A percentile compares a stretch with the other conserved stretches of the same genome.
These are phyloP conservation scores for Mollisia scopiformis DNA, from an alignment of 2,329 filamentous ascomycete species.

Conservation along the genomic window DNA sequence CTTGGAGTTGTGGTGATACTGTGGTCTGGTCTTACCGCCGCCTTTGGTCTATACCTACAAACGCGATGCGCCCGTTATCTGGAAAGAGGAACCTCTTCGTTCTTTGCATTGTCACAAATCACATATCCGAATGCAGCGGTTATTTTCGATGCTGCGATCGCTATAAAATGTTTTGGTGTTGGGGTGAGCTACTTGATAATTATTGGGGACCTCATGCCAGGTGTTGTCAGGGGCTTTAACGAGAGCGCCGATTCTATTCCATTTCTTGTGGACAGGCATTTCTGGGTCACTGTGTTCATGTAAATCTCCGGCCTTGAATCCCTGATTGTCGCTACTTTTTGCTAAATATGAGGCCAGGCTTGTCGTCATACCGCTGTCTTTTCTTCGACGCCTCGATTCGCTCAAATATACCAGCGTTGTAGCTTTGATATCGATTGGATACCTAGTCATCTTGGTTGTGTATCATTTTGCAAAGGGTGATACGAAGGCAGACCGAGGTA, in stretches of 20 bases:
- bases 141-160: constrained; percentile 93
- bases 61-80: constrained; percentile 91
- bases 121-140: constrained; percentile 97
- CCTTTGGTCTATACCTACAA: constrained; percentile 94
- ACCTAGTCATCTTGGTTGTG: constrained; percentile 88
- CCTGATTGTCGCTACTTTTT: constrained; percentile 16
- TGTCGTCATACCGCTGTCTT: constrained; percentile 91
- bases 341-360: constrained; percentile 54
- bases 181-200: constrained; percentile 98
- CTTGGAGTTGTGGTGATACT: constrained; percentile 83
- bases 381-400: constrained; percentile 87
- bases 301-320: constrained; percentile 38
- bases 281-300: constrained; percentile 99
- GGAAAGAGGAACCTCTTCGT: constrained; percentile 84
- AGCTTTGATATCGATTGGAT: constrained; percentile 90
- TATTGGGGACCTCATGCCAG: constrained; percentile 97
- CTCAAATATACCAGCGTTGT: constrained; percentile 96
- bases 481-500: constrained; percentile 71
- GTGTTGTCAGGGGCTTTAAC: constrained; percentile 82
- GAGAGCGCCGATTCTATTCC: constrained; percentile 62
- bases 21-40: constrained; percentile 87
- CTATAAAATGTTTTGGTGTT: constrained; percentile 97
- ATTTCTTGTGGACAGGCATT: constrained; percentile 86
- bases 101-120: constrained; percentile 95
- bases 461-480: constrained; percentile 87